Evolutionary conservation across 2,329 filamentous ascomycete species (phyloP), one percentile per base, ranked within the genome.

Genomic region (Monascus ruber): DNA sequence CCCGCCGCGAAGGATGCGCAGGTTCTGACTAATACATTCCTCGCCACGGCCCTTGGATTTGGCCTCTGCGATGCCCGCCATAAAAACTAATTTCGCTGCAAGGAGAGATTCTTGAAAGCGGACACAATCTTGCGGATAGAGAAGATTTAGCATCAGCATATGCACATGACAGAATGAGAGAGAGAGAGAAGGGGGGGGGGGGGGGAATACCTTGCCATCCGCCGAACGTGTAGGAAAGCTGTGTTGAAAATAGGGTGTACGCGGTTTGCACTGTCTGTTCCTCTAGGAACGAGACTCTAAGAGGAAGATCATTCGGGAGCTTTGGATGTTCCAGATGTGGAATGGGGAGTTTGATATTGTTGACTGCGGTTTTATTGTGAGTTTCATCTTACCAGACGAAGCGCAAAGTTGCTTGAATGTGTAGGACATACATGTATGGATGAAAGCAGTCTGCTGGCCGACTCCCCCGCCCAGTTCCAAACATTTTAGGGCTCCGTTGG

Each of bases 1-100:
- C 2, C 47, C 43, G 1, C 55, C 58, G 1, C 58, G 59, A 3
- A 66, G 49, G 6, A 66, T 55, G 4, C 63, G 60, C 10, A 66
- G 42, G 40, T 66, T 66, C 45, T 66, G 63, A 36, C 62, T 65
- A 49, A 66, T 65, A 38, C 62, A 65, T 51, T 66, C 63, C 41
- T 66, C 63, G 0, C 63, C 63, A 5, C 63, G 60, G 6, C 63
- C 63, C 42, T 65, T 66, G 33, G 62, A 65, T 34, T 62, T 64
- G 33, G 62, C 63, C 40, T 65, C 62, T 1, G 63, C 62, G 37
- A 66, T 63, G 1, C 63, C 63, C 0, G 59, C 62, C 27, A 64
- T 59, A 36, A 65, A 63, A 24, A 63, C 41, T 26, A 66, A 47
- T 38, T 58, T 59, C 4, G 62, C 58, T 10, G 53, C 52, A 5